Conservation (phyloP, 2,329 filamentous ascomycete genomes). For the Penicillium sp. region DNA sequence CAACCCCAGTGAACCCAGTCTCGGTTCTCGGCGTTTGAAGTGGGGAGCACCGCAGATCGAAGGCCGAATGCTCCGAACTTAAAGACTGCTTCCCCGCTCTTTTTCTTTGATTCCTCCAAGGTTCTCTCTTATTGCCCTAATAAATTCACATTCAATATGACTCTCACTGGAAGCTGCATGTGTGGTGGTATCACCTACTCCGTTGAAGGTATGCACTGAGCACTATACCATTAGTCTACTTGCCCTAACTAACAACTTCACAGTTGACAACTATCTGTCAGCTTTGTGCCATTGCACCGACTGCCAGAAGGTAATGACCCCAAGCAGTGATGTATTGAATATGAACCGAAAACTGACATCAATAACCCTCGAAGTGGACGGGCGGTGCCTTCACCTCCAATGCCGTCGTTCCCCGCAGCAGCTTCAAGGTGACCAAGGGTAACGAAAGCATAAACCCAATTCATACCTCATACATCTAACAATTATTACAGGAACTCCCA, state of each 20-base stretch:
- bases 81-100: slow-evolving; percentile 1
- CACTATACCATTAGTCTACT: not conserved
- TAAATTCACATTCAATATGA: slow-evolving; percentile 22
- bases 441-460: not conserved
- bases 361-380: slow-evolving; percentile 42
- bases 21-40: slow-evolving; percentile 12
- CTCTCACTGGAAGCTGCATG: slow-evolving; percentile 36
- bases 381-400: slow-evolving; percentile 60
- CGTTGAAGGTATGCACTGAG: slow-evolving; percentile 24
- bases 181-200: slow-evolving; percentile 36
- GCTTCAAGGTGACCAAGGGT: slow-evolving; percentile 56
- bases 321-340: too few species aligned
- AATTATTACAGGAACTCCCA: slow-evolving; percentile 45
- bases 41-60: not conserved
- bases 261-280: slow-evolving; percentile 46
- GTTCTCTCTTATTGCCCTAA: slow-evolving; percentile 8
- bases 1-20: not conserved
- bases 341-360: not conserved
- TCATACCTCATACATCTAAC: not conserved
- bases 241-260: not conserved
- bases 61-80: slow-evolving; percentile 1
- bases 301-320: slow-evolving; percentile 53
- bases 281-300: slow-evolving; percentile 58
- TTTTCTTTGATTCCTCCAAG: slow-evolving; percentile 23
- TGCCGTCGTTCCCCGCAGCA: slow-evolving; percentile 50